Evolutionary conservation across 2,329 filamentous ascomycete species (phyloP).

Genomic region (Aspergillus terreus): DNA sequence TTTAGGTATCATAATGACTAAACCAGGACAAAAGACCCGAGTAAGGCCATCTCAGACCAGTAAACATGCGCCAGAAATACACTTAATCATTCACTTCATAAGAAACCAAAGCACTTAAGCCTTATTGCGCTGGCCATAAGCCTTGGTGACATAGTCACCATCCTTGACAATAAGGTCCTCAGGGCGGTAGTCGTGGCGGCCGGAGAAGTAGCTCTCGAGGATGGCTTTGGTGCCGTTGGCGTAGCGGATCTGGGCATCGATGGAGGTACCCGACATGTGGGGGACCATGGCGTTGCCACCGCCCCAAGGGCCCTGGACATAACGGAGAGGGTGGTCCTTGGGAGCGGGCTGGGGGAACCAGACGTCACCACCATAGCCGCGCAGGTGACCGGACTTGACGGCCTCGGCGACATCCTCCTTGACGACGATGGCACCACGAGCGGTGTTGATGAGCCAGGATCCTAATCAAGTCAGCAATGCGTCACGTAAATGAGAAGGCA

Average conservation of each 20-base stretch:
- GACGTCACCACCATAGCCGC: constrained; percentile 49
- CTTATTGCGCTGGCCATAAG: constrained; percentile 70
- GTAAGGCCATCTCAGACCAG: constrained; percentile 2
- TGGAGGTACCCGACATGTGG: constrained; percentile 98
- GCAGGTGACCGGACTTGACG: constrained; percentile 76
- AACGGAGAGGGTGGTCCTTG: constrained; percentile 86
- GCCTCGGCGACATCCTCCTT: constrained; percentile 98
- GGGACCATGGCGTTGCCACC: constrained; percentile 98
- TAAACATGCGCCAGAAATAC: constrained; percentile 11
- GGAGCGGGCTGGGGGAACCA: constrained; percentile 99
- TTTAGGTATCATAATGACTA: constrained; percentile 19
- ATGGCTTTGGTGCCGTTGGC: constrained; percentile 85
- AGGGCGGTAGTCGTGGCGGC: constrained; percentile 79
- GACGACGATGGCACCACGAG: constrained; percentile 96
- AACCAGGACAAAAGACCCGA: constrained; percentile 4
- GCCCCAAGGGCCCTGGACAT: constrained; percentile 89
- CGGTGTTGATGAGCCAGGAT: constrained; percentile 97
- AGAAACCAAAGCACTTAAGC: constrained; percentile 6
- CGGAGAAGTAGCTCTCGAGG: constrained; percentile 83
- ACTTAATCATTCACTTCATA: constrained; percentile 12
- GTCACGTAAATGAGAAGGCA: not conserved
- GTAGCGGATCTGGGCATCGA: constrained; percentile 94
- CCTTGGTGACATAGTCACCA: constrained; percentile 92
- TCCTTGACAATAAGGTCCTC: constrained; percentile 87
- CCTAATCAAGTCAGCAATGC: constrained; percentile 45